Evolutionary conservation across 495 filamentous ascomycete species (phyloP).

Genomic region (Durotheca rogersii): DNA sequence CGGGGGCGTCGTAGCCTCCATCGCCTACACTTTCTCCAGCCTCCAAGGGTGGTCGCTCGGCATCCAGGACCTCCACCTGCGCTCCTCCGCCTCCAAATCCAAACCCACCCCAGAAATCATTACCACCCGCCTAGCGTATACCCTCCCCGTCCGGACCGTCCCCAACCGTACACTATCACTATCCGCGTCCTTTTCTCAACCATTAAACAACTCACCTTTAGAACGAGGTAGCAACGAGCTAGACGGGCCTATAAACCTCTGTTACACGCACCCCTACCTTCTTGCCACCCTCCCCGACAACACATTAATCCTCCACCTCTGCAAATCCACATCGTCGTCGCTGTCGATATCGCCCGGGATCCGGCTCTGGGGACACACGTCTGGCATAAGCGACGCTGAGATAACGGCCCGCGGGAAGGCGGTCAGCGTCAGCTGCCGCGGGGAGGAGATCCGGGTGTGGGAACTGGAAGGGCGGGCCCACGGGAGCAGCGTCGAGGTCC

Average conservation of each 20-base stretch:
- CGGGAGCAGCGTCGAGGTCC: slow-evolving; percentile 45
- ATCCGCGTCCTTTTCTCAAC: slow-evolving; percentile 56
- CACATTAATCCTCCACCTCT: slow-evolving; percentile 82
- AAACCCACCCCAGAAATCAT: slow-evolving; percentile 47
- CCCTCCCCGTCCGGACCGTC: slow-evolving; percentile 32
- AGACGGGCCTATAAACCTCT: slow-evolving; percentile 67
- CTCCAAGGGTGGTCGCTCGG: slow-evolving; percentile 81
- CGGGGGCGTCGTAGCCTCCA: slow-evolving; percentile 67
- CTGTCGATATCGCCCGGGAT: slow-evolving; percentile 74
- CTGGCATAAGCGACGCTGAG: slow-evolving; percentile 81
- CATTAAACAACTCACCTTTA: slow-evolving; percentile 31
- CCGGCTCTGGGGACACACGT: slow-evolving; percentile 91
- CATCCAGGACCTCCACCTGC: slow-evolving; percentile 80
- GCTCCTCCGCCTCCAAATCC: slow-evolving; percentile 20
- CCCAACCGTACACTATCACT: slow-evolving; percentile 38
- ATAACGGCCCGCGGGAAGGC: slow-evolving; percentile 87
- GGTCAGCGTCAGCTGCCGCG: slow-evolving; percentile 77
- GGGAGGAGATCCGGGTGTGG: slow-evolving; percentile 90
- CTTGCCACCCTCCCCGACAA: slow-evolving; percentile 88
- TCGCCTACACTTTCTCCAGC: slow-evolving; percentile 78
- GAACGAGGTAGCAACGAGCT: slow-evolving; percentile 13
- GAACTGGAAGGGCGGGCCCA: slow-evolving; percentile 76
- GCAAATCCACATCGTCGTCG: slow-evolving; percentile 66
- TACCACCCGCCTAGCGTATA: slow-evolving; percentile 48
- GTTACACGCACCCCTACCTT: slow-evolving; percentile 90